Evolutionary conservation across 768 basidiomycete species (phyloP), one percentile per base, ranked within the genome.

Genomic region (Nidularia pulvinata): DNA sequence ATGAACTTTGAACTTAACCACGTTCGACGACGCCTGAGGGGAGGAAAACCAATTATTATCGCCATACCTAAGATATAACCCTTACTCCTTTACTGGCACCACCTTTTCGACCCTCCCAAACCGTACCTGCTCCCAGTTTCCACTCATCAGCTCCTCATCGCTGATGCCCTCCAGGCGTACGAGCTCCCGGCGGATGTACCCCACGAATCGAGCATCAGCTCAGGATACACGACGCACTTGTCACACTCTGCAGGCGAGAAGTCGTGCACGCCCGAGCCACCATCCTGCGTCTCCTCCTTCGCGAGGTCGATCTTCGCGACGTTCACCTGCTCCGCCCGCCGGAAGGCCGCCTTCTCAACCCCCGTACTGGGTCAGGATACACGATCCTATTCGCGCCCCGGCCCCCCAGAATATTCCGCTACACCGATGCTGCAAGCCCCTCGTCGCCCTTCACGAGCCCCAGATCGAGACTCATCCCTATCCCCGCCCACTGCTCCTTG

Each of bases 341-440:
- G 73, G 71, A 84, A 90, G 14, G 48, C 64, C 47, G 46, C 57
- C 35, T 52, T 35, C 59, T 36, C 1, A 57, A 49, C 16, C 52
- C 33, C 10, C 64, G 36, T 60, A 19, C 19, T 19, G 19, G 19
- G 19, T 19, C 19, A 3, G 75, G 70, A 52, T 76, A 76, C 1
- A 73, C 75, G 50, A 92, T 86, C 2, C 89, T 89, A 54, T 79
- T 76, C 7, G 91, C 90, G 5, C 93, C 95, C 10, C 93, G 80
- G 1, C 84, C 91, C 6, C 90, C 93, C 37, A 97, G 85, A 35
- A 97, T 62, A 67, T 98, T 97, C 48, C 96, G 78, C 96, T 96
- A 98, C 0, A 97, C 72, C 1, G 92, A 90, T 13, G 76, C 88
- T 0, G 95, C 93, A 69, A 98, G 77, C 58, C 95, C 91, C 55